These are phyloP conservation scores for Xylariales sp. DNA, from an alignment of 2,329 filamentous ascomycete genomes.

Conservation along the genomic window DNA sequence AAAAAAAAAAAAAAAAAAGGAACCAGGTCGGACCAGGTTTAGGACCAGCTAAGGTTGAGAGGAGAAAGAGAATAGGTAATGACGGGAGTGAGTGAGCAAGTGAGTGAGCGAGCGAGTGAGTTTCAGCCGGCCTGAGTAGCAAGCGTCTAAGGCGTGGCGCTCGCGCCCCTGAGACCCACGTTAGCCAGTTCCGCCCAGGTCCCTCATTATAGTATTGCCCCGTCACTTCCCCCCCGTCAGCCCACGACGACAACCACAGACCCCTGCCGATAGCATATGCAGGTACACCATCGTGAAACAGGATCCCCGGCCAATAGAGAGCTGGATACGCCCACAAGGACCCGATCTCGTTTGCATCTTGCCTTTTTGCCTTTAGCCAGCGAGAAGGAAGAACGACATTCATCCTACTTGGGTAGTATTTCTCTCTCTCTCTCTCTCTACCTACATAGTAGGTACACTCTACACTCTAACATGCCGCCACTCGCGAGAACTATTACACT, in stretches of 20 bases:
- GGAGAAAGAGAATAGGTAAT: slow-evolving; percentile 10
- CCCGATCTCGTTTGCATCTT: slow-evolving; percentile 15
- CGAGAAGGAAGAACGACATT: neutral
- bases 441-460: too few relatives aligned
- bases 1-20: too few relatives aligned
- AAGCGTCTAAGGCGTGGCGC: slow-evolving; percentile 28
- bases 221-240: neutral
- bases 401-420: too few relatives aligned
- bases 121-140: slow-evolving; percentile 31
- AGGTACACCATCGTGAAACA: slow-evolving; percentile 52
- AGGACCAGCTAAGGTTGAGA: neutral
- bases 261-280: slow-evolving; percentile 44
- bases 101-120: neutral
- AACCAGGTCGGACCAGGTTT: too few relatives aligned
- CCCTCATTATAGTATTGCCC: too few relatives aligned
- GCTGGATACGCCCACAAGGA: neutral
- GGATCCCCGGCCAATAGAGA: slow-evolving; percentile 40
- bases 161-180: slow-evolving; percentile 48
- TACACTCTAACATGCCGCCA: neutral
- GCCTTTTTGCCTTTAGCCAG: slow-evolving; percentile 5
- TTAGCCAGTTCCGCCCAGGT: slow-evolving; percentile 4
- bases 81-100: neutral
- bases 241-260: slow-evolving; percentile 7
- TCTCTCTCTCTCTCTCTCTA: too few relatives aligned
- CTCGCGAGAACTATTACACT: neutral